Conservation (phyloP, 768 basidiomycete genomes). For the Amanita pallidorosea region DNA sequence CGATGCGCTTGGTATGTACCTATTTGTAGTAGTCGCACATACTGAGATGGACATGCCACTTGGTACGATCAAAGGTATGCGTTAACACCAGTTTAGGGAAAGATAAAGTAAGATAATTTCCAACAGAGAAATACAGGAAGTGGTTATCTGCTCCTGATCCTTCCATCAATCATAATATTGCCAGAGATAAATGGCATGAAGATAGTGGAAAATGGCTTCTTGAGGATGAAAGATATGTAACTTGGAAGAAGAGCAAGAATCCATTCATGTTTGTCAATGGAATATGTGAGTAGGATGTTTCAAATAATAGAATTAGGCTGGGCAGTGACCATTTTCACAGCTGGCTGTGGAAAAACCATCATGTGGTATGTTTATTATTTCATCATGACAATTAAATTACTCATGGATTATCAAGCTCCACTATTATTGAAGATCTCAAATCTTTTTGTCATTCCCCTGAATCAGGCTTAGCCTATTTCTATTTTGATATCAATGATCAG, state of each 20-base stretch:
- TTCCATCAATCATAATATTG: not conserved
- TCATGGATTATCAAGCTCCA: not conserved
- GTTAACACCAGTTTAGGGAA: not conserved
- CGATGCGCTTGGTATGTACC: not conserved
- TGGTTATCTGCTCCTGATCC: not conserved
- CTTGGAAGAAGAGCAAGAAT: not conserved
- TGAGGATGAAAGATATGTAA: not conserved
- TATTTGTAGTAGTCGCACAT: not conserved
- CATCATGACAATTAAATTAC: not conserved
- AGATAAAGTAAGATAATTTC: not conserved
- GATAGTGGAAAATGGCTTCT: not conserved
- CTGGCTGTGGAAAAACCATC: conserved; percentile 2
- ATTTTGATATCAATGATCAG: not conserved
- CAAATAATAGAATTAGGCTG: not conserved
- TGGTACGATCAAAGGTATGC: not conserved
- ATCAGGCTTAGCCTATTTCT: not conserved
- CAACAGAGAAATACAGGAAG: not conserved
- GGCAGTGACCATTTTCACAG: not conserved
- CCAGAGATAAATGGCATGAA: not conserved
- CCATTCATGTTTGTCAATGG: not conserved
- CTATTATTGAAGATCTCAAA: not conserved
- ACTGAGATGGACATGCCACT: not conserved
- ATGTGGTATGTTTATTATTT: not conserved
- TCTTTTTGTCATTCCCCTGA: not conserved
- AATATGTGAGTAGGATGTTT: not conserved